Base-by-base conservation (phyloP, 2,329 filamentous ascomycete genomes). In the Lachnellula occidentalis region DNA sequence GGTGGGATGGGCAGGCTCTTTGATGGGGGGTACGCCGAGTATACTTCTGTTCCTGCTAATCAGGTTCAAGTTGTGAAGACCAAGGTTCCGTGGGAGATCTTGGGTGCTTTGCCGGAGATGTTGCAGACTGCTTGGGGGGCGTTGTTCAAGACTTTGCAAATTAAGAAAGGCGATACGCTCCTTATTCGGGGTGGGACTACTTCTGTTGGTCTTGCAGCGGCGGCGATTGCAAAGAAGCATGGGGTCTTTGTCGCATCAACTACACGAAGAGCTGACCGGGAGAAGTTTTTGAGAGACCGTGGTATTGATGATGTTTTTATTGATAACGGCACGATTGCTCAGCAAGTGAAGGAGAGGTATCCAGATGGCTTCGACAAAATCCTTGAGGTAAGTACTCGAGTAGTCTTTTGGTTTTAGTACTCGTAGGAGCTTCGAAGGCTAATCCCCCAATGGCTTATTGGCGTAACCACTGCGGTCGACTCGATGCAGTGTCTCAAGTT, bases 11-110 rank as follows among this genome's bases (percentile, higher is more conserved):
- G 63, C 1, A 39, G 63, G 7, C 58, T 43, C 17, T 56, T 58
- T 17, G 34, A 45, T n/a, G 58, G 63, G 5, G 54, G 60, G 22
- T 66, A 66, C 51, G 64, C 56, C n/a, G 60, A 66, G 36, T 66
- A 64, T 50, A 60, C 57, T 1, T 43, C 39, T 19, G 56, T 55
- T 17, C 58, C 53, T 14, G 56, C 55, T 14, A 41, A 7, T 2
- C 64, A 61, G 22, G 55, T 64, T 5, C 53, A 54, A 9, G 24
- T 37, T 11, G 50, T 61, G 15, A 53, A 53, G 27, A 55, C 36
- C 15, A 45, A 48, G 15, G 37, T 66, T 21, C 19, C 41, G n/a
- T 66, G 60, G 63, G 61, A 58, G 24, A 31, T 61, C 14, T 41
- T 63, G 4, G 63, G 58, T 21, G 60, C 58, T 12, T 45, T 66